phyloP scores from a whole-genome alignment of 805 yeast genomes.

The Candida gorgasii region DNA sequence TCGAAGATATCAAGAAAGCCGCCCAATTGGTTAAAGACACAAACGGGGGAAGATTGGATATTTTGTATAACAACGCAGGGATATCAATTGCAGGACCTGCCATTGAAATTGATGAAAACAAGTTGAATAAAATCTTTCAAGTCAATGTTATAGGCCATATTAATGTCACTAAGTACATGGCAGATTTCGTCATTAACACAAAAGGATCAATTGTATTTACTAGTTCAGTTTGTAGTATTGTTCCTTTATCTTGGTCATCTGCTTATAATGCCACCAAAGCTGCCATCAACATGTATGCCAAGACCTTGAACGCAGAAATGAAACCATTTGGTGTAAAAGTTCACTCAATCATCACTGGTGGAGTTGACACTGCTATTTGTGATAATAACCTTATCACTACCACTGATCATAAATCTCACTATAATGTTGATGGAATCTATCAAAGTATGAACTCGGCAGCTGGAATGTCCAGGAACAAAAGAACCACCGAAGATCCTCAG shows the following conservation, averaged over 20 bases:
- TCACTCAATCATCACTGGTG: constrained; percentile 21
- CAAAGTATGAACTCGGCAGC: constrained; percentile 21
- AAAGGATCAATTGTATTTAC: constrained; percentile 41
- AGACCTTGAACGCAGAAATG: constrained; percentile 18
- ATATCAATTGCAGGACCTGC: constrained; percentile 25
- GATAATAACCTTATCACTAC: constrained; percentile 8
- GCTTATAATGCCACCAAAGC: constrained; percentile 38
- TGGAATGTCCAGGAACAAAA: constrained; percentile 23
- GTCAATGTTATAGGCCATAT: constrained; percentile 44
- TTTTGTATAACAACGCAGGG: constrained; percentile 47
- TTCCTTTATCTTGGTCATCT: constrained; percentile 34
- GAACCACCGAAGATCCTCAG: constrained; percentile 20
- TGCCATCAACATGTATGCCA: constrained; percentile 20
- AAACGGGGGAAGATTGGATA: constrained; percentile 34
- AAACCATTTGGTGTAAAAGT: constrained; percentile 22
- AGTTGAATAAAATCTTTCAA: constrained; percentile 23
- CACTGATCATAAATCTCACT: constrained; percentile 3
- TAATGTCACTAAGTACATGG: constrained; percentile 32
- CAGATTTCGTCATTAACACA: constrained; percentile 28
- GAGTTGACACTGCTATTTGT: constrained; percentile 19
- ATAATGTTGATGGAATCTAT: constrained; percentile 15
- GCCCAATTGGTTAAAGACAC: constrained; percentile 21
- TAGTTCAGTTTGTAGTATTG: constrained; percentile 31
- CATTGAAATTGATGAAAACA: constrained; percentile 29
- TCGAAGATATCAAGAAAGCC: constrained; percentile 27